phyloP scores from a whole-genome alignment of 305 asterid genomes.

The Lippia alba region DNA sequence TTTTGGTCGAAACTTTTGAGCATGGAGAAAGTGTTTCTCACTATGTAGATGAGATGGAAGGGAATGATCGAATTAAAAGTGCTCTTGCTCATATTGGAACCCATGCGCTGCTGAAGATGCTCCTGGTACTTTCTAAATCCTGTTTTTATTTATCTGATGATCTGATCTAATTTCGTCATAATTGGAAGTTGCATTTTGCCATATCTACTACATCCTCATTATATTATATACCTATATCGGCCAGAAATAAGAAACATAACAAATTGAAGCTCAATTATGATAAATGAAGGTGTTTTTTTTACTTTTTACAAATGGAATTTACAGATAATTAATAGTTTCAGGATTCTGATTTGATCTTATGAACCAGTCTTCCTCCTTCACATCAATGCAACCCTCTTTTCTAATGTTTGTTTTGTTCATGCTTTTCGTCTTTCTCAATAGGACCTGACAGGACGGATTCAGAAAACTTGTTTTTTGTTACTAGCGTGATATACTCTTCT shows the following conservation, averaged over 20 bases:
- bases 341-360: slow-evolving; percentile 1
- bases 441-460: not conserved
- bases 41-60: slow-evolving; percentile 80
- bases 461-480: not conserved
- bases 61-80: slow-evolving; percentile 78
- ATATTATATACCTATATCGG: too few species aligned
- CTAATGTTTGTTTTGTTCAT: not conserved
- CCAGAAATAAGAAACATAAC: too few species aligned
- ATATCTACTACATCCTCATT: not conserved
- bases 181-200: slow-evolving; percentile 16
- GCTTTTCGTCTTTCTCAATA: slow-evolving; percentile 2
- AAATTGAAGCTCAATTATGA: slow-evolving; percentile 3
- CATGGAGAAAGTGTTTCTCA: slow-evolving; percentile 87
- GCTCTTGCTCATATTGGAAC: slow-evolving; percentile 97
- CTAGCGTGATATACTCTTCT: not conserved
- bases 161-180: slow-evolving; percentile 16
- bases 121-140: slow-evolving; percentile 62
- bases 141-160: slow-evolving; percentile 11
- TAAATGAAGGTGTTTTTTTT: not conserved
- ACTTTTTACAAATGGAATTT: not conserved
- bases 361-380: not conserved
- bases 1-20: slow-evolving; percentile 95
- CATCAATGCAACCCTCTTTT: not conserved
- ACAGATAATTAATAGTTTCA: slow-evolving; percentile 4
- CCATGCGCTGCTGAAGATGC: slow-evolving; percentile 94